Evolutionary conservation across 208 protist genomes (phyloP), one percentile per base, ranked within the genome.

Genomic region (Leptomonas seymouri): DNA sequence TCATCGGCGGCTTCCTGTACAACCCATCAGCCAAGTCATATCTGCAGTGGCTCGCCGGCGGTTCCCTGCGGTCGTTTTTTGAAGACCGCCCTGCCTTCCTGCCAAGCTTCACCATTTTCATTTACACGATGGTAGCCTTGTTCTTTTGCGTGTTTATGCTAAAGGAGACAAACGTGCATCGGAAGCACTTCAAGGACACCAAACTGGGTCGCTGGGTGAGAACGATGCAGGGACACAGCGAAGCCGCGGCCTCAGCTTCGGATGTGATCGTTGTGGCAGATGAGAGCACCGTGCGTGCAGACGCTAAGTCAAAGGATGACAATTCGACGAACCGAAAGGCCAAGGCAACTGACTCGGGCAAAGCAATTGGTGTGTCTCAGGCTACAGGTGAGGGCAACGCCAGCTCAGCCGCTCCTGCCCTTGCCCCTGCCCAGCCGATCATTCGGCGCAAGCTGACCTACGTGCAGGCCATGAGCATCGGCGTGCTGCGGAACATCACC

Each of bases 1-100:
- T 82, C 25, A 63, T 89, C 39, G 87, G 85, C 31, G 87, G 85
- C 42, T 77, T 93, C n/a, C 71, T 93, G 39, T 93, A 93, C 74
- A 82, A 89, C 67, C 84, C 85, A n/a, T 58, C 73, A 25, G 59
- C 68, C 28, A 82, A 76, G 56, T 9, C 28, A 2, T 64, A 63
- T 25, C 41, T 89, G 82, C 76, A 53, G 60, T 65, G 60, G 60
- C 60, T 65, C 0, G 51, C 76, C 12, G 59, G 75, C 28, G 53
- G 88, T 25, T 65, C 46, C 4, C 62, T 70, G 39, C 67, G 60
- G 18, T 56, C 76, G 27, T 79, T 93, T 46, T 79, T 93, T 30
- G 59, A 51, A 2, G 25, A 41, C 18, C 70, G 82, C 59, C 85
- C 88, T 0, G 88, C 83, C 7, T 82, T 86, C 28, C 58, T 93